Conservation (phyloP, 768 basidiomycete genomes). For the Leccinum barrowsii region DNA sequence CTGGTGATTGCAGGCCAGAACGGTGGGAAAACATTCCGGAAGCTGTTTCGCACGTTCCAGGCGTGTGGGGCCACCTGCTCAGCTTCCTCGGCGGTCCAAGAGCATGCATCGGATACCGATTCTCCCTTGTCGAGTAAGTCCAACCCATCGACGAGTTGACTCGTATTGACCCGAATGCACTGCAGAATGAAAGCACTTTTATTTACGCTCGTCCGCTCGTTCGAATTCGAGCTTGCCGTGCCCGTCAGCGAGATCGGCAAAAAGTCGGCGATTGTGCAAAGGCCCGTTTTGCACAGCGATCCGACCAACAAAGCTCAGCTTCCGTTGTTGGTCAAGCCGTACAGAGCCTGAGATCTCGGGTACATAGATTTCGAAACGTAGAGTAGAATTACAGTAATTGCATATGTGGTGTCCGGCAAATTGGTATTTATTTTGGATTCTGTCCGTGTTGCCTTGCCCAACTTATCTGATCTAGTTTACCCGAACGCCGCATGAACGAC, state of each 20-base stretch:
- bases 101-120: conserved; percentile 66
- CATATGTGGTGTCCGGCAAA: not conserved
- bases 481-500: not conserved
- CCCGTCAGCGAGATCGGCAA: conserved; percentile 38
- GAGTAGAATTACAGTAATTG: not conserved
- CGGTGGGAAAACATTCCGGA: conserved; percentile 54
- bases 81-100: conserved; percentile 64
- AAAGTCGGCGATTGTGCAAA: conserved; percentile 34
- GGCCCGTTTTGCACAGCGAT: conserved; percentile 43
- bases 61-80: conserved; percentile 57
- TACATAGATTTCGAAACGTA: not conserved
- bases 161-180: not conserved
- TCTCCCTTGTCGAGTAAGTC: conserved; percentile 55
- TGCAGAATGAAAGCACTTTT: not conserved
- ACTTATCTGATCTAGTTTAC: not conserved
- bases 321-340: conserved; percentile 33
- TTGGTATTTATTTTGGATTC: not conserved
- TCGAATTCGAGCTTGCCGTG: conserved; percentile 53
- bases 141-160: not conserved
- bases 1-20: conserved; percentile 19
- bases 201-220: conserved; percentile 40
- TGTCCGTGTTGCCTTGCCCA: not conserved
- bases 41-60: conserved; percentile 46
- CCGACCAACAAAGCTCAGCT: conserved; percentile 38
- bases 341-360: not conserved